These are phyloP conservation scores for Phytophthora cactorum DNA, from an alignment of 352 stramenopile genomes.

Conservation along the genomic window DNA sequence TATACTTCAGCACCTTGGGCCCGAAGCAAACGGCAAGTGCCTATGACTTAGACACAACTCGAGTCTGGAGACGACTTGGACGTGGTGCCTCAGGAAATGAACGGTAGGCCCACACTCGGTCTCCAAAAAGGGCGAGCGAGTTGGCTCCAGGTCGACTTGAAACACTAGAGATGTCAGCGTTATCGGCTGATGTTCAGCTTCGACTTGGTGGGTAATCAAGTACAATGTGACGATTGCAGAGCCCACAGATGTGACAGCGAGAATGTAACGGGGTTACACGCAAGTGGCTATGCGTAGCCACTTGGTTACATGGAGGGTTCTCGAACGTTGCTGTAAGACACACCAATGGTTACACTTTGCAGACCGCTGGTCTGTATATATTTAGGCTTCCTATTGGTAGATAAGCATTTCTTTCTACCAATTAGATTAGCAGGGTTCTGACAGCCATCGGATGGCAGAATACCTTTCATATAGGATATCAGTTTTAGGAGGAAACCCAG, in stretches of 20 bases:
- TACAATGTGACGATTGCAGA: conserved; percentile 17
- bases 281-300: too few relatives aligned
- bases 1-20: conserved; percentile 46
- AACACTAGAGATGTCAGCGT: conserved; percentile 14
- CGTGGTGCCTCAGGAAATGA: conserved; percentile 34
- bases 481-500: too few relatives aligned
- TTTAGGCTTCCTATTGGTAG: too few relatives aligned
- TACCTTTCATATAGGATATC: too few relatives aligned
- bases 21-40: conserved; percentile 44
- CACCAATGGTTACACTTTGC: too few relatives aligned
- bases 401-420: too few relatives aligned
- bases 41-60: conserved; percentile 22
- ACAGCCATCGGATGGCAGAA: too few relatives aligned
- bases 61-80: background rate
- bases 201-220: background rate
- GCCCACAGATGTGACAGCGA: conserved; percentile 27
- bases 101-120: conserved; percentile 4
- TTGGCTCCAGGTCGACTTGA: conserved; percentile 24
- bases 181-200: background rate
- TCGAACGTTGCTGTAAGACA: too few relatives aligned
- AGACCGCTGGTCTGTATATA: too few relatives aligned
- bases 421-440: too few relatives aligned
- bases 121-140: conserved; percentile 8
- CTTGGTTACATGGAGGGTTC: too few relatives aligned
- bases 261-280: background rate